These are phyloP conservation scores for Penicillium sp. DNA, from an alignment of 2,329 filamentous ascomycete genomes.

Conservation along the genomic window DNA sequence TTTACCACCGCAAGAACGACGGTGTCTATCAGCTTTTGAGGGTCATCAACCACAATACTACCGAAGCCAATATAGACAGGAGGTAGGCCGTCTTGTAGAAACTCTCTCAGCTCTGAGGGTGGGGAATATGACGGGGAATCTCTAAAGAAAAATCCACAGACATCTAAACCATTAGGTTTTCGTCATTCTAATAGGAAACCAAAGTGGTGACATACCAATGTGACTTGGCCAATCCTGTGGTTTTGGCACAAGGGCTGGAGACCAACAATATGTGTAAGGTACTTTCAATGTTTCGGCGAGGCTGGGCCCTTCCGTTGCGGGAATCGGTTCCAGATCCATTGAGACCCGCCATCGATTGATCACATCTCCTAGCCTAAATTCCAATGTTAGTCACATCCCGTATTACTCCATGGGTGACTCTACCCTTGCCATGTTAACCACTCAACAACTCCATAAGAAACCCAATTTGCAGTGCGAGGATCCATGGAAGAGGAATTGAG, in stretches of 20 bases:
- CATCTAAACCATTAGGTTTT: slow-evolving; percentile 19
- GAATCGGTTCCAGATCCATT: slow-evolving; percentile 45
- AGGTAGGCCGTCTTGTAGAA: slow-evolving; percentile 49
- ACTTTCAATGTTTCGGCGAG: slow-evolving; percentile 40
- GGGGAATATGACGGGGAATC: slow-evolving; percentile 42
- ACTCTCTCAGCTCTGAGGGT: slow-evolving; percentile 41
- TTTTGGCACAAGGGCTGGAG: slow-evolving; percentile 42
- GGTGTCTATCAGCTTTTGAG: slow-evolving; percentile 45
- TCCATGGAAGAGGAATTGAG: slow-evolving; percentile 32
- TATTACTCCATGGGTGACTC: background rate
- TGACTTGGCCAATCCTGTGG: slow-evolving; percentile 43
- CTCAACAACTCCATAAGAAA: slow-evolving; percentile 51
- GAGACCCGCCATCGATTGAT: slow-evolving; percentile 47
- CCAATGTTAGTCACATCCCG: background rate
- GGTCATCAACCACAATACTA: slow-evolving; percentile 56
- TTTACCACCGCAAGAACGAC: slow-evolving; percentile 51
- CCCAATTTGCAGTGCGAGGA: slow-evolving; percentile 37
- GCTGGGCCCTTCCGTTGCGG: slow-evolving; percentile 38
- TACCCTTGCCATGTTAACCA: slow-evolving; percentile 53
- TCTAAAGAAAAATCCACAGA: slow-evolving; percentile 52
- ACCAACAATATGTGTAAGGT: slow-evolving; percentile 51
- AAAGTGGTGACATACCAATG: slow-evolving; percentile 30
- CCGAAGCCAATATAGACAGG: slow-evolving; percentile 60
- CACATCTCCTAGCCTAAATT: slow-evolving; percentile 43
- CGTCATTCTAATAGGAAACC: background rate